Percentiles rank a stretch among this genome's conserved stretches.
Evolutionary conservation across 495 filamentous ascomycete genomes (phyloP).

Genomic region (Penicillium angulare): DNA sequence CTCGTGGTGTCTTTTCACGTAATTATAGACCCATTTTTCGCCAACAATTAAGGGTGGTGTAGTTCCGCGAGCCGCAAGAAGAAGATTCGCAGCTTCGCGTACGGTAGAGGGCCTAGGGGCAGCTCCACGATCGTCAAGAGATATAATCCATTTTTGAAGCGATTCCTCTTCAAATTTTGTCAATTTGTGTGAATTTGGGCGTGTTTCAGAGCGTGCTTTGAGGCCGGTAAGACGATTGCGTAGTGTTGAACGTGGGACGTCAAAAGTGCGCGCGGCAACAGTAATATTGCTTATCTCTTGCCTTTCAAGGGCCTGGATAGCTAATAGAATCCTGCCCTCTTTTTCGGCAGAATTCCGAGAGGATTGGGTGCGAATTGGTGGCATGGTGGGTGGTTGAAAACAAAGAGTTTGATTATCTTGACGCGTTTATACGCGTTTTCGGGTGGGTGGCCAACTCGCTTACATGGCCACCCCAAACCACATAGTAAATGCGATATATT

Average conservation of each 20-base stretch:
- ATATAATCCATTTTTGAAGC: slow-evolving; percentile 3
- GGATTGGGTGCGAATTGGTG: no score
- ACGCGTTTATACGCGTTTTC: no score
- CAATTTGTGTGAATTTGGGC: slow-evolving; percentile 3
- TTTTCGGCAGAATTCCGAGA: no score
- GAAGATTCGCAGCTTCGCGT: slow-evolving; percentile 4
- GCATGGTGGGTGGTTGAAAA: no score
- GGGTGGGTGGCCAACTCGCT: no score
- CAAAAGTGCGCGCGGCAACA: not conserved
- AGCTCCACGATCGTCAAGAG: slow-evolving; percentile 5
- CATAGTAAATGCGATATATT: no score
- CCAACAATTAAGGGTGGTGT: not conserved
- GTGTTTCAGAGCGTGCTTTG: not conserved
- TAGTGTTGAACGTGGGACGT: not conserved
- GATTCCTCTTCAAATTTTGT: slow-evolving; percentile 5
- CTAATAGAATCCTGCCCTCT: no score
- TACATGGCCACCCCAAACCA: no score
- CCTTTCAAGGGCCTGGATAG: no score
- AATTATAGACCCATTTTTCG: no score
- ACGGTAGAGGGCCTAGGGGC: slow-evolving; percentile 2
- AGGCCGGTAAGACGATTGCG: not conserved
- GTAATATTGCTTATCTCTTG: not conserved
- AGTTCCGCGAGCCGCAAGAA: not conserved
- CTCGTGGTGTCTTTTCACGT: not conserved
- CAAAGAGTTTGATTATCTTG: no score